Base-by-base conservation (phyloP, 192 early-diverging fungal species). In the Backusella psychrophila region DNA sequence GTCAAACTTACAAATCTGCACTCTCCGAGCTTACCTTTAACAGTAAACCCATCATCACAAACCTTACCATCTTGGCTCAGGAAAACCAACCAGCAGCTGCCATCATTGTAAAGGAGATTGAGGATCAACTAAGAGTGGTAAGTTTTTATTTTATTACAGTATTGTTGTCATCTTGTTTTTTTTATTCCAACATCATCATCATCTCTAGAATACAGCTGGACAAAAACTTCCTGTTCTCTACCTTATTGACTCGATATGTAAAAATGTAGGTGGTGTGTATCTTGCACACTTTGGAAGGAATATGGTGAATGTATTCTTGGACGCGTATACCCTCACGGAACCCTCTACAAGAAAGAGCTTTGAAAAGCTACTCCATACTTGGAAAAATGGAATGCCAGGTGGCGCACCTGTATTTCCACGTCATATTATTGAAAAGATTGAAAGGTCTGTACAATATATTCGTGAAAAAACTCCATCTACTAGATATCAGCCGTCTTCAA, bases 241-340 rank as follows among this genome's bases (percentile, higher is more conserved):
- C 81, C 85, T 99, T 44, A 87, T 99, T 35, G 97, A 99, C 85
- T 99, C 97, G 19, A 99, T 99, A 23, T 90, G 91, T 79, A 99
- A 99, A 82, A 97, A 97, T 82, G 93, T 96, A 49, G 95, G 96
- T 26, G 89, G 86, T 15, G 84, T 84, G 26, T 99, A 96, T 84
- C 73, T 93, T 4, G 77, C 81, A 19, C 80, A 92, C 23, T 95
- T 99, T 85, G 82, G 88, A 36, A 82, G 88, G 12, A 90, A 93
- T 42, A 87, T 99, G 72, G 89, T 87, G n/a, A 84, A 75, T 46
- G 82, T 90, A 6, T 99, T 97, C 75, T 73, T 92, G 38, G 89
- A 90, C 66, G 90, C 96, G 36, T 99, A 92, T 80, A 82, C 88
- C 23, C 82, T 86, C 3, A 93, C 95, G 6, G 91, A 93, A 73